Evolutionary conservation across 352 stramenopile genomes (phyloP), one percentile per base, ranked within the genome.

Genomic region (Globisporangium polare): DNA sequence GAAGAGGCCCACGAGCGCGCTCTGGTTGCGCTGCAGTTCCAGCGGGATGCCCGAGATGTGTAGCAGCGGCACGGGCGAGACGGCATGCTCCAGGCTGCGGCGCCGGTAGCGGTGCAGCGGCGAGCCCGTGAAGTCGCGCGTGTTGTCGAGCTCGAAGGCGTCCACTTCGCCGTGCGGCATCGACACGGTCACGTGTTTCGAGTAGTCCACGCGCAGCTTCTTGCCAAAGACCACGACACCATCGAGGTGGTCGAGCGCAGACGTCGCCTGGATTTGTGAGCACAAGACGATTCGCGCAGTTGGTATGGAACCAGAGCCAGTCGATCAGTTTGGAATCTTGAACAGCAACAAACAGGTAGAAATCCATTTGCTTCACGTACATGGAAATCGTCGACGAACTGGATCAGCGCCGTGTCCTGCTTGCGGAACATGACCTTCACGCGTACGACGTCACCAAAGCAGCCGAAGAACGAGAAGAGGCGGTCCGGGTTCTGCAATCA

Each of bases 351-450:
- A n/a, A 9, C 46, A 52, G 7, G 42, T 49, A 22, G n/a, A 31
- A 58, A n/a, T 31, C 4, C 13, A 20, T 6, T 52, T 22, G 29
- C 29, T 5, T 26, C 18, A 78, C 76, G 58, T 78, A 92, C 85
- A 63, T 94, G 85, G 37, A 72, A 65, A 55, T 92, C 85, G 64
- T 88, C 75, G 15, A 75, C 74, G 35, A 94, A 94, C 64, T 94
- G 85, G 47, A 94, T 86, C 20, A 94, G 66, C 41, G 83, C 83
- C 0, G 85, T 92, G 70, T 90, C 85, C 42, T 86, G 80, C 62
- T 94, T 94, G 31, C 81, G 78, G 60, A 92, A 94, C 85, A 94
- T 94, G 65, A 94, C 86, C 62, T 94, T 94, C 60, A 94, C 78
- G 27, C 85, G 85, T 58, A 92, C 57, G 20, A 94, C 85, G 43